phyloP scores from a whole-genome alignment of 352 stramenopile species.

The Phytophthora aleatoria region DNA sequence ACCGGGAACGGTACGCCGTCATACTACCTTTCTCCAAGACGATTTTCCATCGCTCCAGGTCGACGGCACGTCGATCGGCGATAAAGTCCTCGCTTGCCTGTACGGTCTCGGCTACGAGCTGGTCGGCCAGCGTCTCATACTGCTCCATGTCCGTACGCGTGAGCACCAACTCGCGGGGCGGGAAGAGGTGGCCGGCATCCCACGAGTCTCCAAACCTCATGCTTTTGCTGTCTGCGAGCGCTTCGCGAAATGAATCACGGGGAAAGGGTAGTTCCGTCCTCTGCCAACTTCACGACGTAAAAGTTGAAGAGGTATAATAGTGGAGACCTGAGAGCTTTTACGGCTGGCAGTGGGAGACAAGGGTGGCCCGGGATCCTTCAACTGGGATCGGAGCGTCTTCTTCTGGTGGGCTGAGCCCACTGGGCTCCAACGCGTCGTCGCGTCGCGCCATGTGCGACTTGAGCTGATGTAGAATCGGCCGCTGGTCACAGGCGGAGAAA shows the following conservation, averaged over 20 bases:
- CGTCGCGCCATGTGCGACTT: slow-evolving; percentile 18
- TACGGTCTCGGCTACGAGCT: slow-evolving; percentile 40
- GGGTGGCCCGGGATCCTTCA: slow-evolving; percentile 25
- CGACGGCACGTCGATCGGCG: slow-evolving; percentile 15
- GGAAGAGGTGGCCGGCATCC: slow-evolving; percentile 40
- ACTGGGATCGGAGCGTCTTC: slow-evolving; percentile 25
- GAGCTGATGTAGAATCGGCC: slow-evolving; percentile 27
- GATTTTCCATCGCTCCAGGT: slow-evolving; percentile 35
- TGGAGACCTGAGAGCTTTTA: slow-evolving; percentile 16
- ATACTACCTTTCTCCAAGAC: slow-evolving; percentile 35
- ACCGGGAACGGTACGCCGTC: slow-evolving; percentile 31
- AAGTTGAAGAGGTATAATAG: slow-evolving; percentile 18
- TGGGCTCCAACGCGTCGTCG: slow-evolving; percentile 5
- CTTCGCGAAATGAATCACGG: slow-evolving; percentile 1
- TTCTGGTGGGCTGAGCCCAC: neutral
- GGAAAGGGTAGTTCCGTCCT: slow-evolving; percentile 20
- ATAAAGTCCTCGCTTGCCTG: slow-evolving; percentile 39
- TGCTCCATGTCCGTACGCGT: slow-evolving; percentile 24
- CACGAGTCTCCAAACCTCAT: slow-evolving; percentile 43
- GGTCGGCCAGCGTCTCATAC: slow-evolving; percentile 30
- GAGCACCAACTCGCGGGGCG: slow-evolving; percentile 32
- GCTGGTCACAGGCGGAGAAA: slow-evolving; percentile 28
- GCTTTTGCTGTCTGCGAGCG: neutral
- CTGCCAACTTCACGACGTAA: slow-evolving; percentile 25
- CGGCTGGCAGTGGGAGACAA: slow-evolving; percentile 17